Evolutionary conservation across 2,329 filamentous ascomycete species (phyloP).

Genomic region (Alternaria sp.): DNA sequence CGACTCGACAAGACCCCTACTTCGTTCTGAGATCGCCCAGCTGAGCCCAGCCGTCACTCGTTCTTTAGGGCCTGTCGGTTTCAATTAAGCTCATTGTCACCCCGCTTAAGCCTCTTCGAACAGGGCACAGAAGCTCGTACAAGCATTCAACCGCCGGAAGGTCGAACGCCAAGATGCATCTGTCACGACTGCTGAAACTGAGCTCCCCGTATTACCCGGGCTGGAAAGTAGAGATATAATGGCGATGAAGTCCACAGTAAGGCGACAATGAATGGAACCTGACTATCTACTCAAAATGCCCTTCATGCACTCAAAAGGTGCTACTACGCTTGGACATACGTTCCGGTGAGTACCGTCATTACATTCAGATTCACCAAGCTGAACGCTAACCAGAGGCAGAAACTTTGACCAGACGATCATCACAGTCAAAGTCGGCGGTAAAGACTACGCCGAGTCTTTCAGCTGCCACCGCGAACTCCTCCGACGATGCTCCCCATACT

Average conservation of each 20-base stretch:
- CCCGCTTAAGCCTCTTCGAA: constrained; percentile 11
- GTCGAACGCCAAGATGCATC: constrained; percentile 32
- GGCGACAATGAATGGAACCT: constrained; percentile 36
- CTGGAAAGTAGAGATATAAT: constrained; percentile 13
- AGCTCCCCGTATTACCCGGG: constrained; percentile 8
- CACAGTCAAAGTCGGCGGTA: constrained; percentile 42
- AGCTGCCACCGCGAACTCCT: constrained; percentile 45
- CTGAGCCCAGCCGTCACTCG: constrained; percentile 12
- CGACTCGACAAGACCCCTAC: constrained; percentile 12
- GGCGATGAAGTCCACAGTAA: constrained; percentile 2
- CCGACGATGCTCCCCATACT: constrained; percentile 43
- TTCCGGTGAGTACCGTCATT: constrained; percentile 33
- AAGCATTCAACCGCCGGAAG: constrained; percentile 17
- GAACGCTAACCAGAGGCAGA: constrained; percentile 28
- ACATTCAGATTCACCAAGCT: not conserved
- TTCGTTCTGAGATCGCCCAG: constrained; percentile 13
- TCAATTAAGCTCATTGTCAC: constrained; percentile 21
- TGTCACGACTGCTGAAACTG: constrained; percentile 30
- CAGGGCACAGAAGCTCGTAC: constrained; percentile 13
- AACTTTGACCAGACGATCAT: constrained; percentile 48
- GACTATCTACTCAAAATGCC: constrained; percentile 48
- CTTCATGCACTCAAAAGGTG: constrained; percentile 37
- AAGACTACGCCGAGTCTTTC: constrained; percentile 42
- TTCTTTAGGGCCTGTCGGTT: constrained; percentile 7
- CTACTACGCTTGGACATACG: constrained; percentile 44